These are phyloP conservation scores for Urtica urens DNA, from an alignment of 306 rosid genomes.

Conservation along the genomic window DNA sequence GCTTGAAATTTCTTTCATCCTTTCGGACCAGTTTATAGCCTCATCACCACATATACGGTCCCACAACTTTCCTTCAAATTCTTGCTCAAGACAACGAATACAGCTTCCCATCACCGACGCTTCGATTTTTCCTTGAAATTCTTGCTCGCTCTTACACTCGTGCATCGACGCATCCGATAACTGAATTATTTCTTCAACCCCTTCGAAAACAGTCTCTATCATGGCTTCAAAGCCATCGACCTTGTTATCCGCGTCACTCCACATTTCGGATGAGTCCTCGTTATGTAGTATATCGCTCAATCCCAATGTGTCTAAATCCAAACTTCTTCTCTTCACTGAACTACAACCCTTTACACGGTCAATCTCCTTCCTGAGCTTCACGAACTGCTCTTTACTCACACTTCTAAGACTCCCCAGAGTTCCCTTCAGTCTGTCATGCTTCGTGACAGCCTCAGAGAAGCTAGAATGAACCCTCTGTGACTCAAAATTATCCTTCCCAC, in stretches of 20 bases:
- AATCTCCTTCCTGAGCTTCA: conserved; percentile 50
- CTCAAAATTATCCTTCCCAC: conserved; percentile 23
- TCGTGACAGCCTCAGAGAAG: conserved; percentile 19
- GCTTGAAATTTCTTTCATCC: conserved; percentile 43
- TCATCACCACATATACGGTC: conserved; percentile 25
- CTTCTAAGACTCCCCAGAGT: conserved; percentile 32
- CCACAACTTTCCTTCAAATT: conserved; percentile 34
- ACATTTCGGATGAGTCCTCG: conserved; percentile 44
- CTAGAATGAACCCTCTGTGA: not conserved
- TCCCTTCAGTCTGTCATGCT: conserved; percentile 22
- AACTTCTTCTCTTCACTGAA: conserved; percentile 34
- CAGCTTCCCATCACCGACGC: conserved; percentile 43
- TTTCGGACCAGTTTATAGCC: conserved; percentile 32
- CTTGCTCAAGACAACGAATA: conserved; percentile 36
- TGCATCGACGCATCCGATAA: conserved; percentile 33
- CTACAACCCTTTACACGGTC: conserved; percentile 34
- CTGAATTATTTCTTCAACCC: conserved; percentile 29
- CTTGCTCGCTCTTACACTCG: conserved; percentile 59
- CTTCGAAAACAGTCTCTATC: conserved; percentile 28
- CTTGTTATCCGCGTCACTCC: conserved; percentile 34
- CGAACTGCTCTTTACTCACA: conserved; percentile 32
- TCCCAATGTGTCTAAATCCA: conserved; percentile 52
- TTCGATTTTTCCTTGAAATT: conserved; percentile 58
- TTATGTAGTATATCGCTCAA: conserved; percentile 50
- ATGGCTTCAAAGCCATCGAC: conserved; percentile 34